Evolutionary conservation across 768 basidiomycete genomes (phyloP), one percentile per base, ranked within the genome.

Genomic region (Fomitopsis serialis): DNA sequence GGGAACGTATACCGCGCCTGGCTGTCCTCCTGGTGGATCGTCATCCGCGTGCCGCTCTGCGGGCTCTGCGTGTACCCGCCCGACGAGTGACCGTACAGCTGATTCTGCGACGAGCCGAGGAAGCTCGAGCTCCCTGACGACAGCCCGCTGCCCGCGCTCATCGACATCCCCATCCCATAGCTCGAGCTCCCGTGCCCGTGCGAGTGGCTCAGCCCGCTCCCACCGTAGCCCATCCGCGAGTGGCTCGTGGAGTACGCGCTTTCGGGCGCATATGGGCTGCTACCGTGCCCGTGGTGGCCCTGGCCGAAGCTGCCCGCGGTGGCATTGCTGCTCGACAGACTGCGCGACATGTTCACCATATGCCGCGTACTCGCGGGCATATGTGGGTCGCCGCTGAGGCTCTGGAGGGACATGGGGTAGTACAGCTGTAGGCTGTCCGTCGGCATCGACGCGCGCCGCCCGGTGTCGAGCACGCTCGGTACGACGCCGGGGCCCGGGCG

Each of bases 361-460:
- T 66, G 65, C 15, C 65, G 63, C 21, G 64, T 64, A 29, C 36
- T 47, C 34, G 60, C 35, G 13, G 48, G 54, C 42, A 55, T 52
- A 44, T 50, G 47, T 45, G 48, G 54, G 54, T 51, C 61, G 42
- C 60, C 63, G 34, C 57, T 52, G 48, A 71, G 61, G 22, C 83
- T 81, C 66, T 87, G 87, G 22, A 89, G 78, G 8, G 85, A 81
- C 80, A 89, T 82, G 12, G 89, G 88, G 61, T 87, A 85, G 66
- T 88, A 90, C 37, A 91, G 74, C 63, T 87, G 85, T 24, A 90
- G 72, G 55, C 78, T 75, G 59, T 89, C 87, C 21, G 85, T 76
- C 6, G 86, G 82, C 72, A 89, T 80, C 2, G 85, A 80, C 2
- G 84, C 73, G 22, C 88, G 80, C 27, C 87, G 79, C 23, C 58